phyloP scores from a whole-genome alignment of 441 rosid species.

The Omphalea diandra region DNA sequence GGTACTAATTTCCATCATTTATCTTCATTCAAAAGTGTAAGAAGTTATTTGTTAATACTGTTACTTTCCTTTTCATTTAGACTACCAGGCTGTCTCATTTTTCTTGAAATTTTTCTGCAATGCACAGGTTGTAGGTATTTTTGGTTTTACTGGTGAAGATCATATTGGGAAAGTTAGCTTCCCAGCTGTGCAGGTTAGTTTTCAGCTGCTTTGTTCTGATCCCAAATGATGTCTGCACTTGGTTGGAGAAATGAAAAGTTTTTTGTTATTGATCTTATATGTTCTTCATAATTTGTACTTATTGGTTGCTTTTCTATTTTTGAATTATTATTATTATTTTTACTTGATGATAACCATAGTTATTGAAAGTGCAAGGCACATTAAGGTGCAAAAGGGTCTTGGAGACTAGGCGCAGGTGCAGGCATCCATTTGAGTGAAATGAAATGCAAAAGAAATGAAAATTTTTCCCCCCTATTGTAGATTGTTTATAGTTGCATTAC shows the following conservation, averaged over 20 bases:
- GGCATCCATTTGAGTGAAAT: too few relatives aligned
- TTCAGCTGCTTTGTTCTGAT: conserved; percentile 13
- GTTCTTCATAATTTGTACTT: not conserved
- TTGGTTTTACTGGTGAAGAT: conserved; percentile 95
- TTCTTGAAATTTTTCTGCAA: conserved; percentile 14
- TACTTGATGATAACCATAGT: not conserved
- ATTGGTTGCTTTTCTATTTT: not conserved
- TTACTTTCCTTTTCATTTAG: conserved; percentile 3
- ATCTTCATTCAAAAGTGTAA: not conserved
- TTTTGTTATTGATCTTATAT: conserved; percentile 3
- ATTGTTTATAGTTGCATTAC: too few relatives aligned
- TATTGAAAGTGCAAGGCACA: too few relatives aligned
- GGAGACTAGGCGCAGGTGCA: too few relatives aligned
- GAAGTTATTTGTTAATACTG: not conserved
- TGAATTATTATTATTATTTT: not conserved
- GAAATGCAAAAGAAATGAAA: too few relatives aligned
- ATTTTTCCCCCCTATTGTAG: too few relatives aligned
- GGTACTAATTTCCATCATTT: conserved; percentile 32
- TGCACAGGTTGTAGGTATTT: conserved; percentile 74
- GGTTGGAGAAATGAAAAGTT: conserved; percentile 3
- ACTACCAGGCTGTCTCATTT: not conserved
- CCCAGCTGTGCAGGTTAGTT: conserved; percentile 78
- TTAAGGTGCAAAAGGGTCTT: too few relatives aligned
- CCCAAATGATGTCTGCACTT: not conserved
- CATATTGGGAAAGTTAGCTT: conserved; percentile 89